These are phyloP conservation scores for Rhizopogon rudus DNA, from an alignment of 768 basidiomycete genomes.

Conservation along the genomic window DNA sequence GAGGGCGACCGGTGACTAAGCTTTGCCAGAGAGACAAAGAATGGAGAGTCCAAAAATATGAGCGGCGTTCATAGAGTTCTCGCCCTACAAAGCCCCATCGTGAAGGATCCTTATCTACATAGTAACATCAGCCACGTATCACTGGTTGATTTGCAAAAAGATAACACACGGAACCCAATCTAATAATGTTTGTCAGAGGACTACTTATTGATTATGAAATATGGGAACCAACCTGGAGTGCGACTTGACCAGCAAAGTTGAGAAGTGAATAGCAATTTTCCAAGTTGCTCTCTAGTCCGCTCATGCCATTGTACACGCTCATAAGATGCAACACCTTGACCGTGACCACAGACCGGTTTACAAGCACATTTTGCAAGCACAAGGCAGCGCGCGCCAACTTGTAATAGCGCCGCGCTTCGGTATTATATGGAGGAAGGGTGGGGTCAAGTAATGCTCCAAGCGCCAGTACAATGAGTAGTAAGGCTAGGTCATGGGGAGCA, in stretches of 20 bases:
- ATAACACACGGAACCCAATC: constrained; percentile 12
- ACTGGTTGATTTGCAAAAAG: not conserved
- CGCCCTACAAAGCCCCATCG: constrained; percentile 45
- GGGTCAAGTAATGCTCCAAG: constrained; percentile 47
- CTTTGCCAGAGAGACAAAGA: constrained; percentile 49
- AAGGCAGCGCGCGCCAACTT: constrained; percentile 42
- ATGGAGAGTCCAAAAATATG: constrained; percentile 53
- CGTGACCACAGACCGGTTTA: constrained; percentile 40
- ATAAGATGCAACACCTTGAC: constrained; percentile 47
- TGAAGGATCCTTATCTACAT: constrained; percentile 43
- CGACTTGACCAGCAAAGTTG: constrained; percentile 43
- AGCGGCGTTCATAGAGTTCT: constrained; percentile 48
- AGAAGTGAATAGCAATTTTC: constrained; percentile 43
- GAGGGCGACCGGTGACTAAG: constrained; percentile 44
- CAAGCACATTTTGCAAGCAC: constrained; percentile 40
- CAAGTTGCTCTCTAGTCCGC: constrained; percentile 45
- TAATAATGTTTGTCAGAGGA: not conserved
- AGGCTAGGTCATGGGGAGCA: constrained; percentile 46
- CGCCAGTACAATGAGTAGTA: constrained; percentile 42
- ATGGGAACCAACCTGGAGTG: constrained; percentile 35
- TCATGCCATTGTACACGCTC: constrained; percentile 51
- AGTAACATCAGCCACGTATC: constrained; percentile 7
- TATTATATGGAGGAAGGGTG: constrained; percentile 38
- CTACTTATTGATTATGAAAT: not conserved
- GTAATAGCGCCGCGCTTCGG: constrained; percentile 51